phyloP scores from a whole-genome alignment of 306 rosid genomes.

The Purshia tridentata region DNA sequence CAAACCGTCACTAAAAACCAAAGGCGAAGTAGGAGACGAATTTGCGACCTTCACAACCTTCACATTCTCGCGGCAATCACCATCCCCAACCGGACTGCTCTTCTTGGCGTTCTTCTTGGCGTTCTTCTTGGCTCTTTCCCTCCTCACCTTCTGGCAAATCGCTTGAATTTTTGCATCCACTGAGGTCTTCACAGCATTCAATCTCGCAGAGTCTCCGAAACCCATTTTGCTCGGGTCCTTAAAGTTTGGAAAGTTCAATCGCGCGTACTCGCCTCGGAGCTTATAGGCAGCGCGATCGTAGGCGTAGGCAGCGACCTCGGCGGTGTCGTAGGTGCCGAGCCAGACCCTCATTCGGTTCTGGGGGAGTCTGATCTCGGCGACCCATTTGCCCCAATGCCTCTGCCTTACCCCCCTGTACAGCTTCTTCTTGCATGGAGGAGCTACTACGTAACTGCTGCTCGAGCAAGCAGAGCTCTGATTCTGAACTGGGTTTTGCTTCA shows the following conservation, averaged over 20 bases:
- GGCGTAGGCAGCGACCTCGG: slow-evolving; percentile 95
- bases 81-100: not conserved
- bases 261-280: slow-evolving; percentile 93
- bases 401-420: slow-evolving; percentile 96
- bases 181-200: slow-evolving; percentile 58
- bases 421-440: slow-evolving; percentile 52
- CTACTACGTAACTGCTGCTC: slow-evolving; percentile 6
- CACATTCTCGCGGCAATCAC: not conserved
- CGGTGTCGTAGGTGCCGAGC: slow-evolving; percentile 90
- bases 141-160: slow-evolving; percentile 77
- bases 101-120: slow-evolving; percentile 59
- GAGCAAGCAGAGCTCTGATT: slow-evolving; percentile 12
- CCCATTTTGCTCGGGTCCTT: slow-evolving; percentile 67
- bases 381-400: slow-evolving; percentile 99
- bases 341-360: slow-evolving; percentile 97
- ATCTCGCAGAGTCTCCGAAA: slow-evolving; percentile 46
- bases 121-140: slow-evolving; percentile 60
- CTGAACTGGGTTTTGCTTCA: slow-evolving; percentile 14
- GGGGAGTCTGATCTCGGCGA: slow-evolving; percentile 91
- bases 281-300: slow-evolving; percentile 95
- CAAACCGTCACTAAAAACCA: slow-evolving; percentile 35
- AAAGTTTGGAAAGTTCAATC: slow-evolving; percentile 81
- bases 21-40: slow-evolving; percentile 37
- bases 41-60: slow-evolving; percentile 10
- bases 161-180: slow-evolving; percentile 93